Conservation (phyloP, 345 rosid species). For the Hypericum androsaemum region DNA sequence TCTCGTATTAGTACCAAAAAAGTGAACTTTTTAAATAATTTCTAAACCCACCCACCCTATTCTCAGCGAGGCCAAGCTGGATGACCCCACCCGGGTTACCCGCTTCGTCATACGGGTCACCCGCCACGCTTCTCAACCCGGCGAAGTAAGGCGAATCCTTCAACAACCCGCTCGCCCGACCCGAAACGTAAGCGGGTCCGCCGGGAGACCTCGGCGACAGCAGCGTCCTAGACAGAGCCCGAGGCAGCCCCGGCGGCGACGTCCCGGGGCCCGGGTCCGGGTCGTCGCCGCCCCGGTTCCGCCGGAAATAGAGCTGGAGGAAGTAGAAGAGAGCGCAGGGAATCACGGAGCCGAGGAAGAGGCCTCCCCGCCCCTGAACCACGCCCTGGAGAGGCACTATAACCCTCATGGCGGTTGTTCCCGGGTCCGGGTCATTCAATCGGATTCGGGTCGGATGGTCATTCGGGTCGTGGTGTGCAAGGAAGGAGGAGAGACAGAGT, state of each 20-base stretch:
- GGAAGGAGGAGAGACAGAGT: no score
- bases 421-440: no score
- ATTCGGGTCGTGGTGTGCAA: no score
- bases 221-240: constrained; percentile 51
- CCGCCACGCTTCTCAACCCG: constrained; percentile 48
- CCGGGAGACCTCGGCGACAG: constrained; percentile 55
- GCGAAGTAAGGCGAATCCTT: constrained; percentile 43
- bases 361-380: constrained; percentile 87
- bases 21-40: neutral
- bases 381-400: constrained; percentile 90
- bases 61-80: constrained; percentile 65
- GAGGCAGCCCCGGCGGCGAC: constrained; percentile 38
- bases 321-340: constrained; percentile 95
- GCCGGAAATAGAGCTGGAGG: constrained; percentile 68
- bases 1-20: neutral
- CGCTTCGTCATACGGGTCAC: constrained; percentile 58
- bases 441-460: no score
- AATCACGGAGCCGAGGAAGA: constrained; percentile 78
- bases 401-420: constrained; percentile 66
- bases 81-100: constrained; percentile 65
- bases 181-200: constrained; percentile 50
- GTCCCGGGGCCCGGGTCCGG: constrained; percentile 14
- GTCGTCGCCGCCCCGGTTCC: constrained; percentile 35
- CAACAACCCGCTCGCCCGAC: constrained; percentile 41
- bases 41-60: constrained; percentile 28